phyloP scores from a whole-genome alignment of 2,329 filamentous ascomycete species.

The Raffaelea albimanens region DNA sequence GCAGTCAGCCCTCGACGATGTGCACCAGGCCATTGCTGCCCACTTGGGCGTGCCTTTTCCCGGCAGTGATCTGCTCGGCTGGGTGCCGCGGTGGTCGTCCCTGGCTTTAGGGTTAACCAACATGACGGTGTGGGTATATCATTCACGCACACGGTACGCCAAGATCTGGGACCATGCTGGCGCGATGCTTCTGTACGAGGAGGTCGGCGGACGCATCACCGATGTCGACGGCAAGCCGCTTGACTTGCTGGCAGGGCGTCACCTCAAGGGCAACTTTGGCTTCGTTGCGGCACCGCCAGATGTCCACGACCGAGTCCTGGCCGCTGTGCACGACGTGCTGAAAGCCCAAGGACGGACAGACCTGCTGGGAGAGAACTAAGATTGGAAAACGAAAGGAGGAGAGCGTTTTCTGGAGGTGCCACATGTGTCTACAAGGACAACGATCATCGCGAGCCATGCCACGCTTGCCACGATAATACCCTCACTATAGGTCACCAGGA shows the following conservation, averaged over 20 bases:
- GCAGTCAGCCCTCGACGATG: slow-evolving; percentile 37
- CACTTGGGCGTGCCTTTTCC: slow-evolving; percentile 32
- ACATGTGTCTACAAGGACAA: too few relatives aligned
- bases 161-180: slow-evolving; percentile 54
- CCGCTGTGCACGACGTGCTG: slow-evolving; percentile 11
- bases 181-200: slow-evolving; percentile 49
- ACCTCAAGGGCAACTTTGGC: slow-evolving; percentile 41
- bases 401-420: too few relatives aligned
- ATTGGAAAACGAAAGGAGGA: neutral
- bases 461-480: too few relatives aligned
- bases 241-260: slow-evolving; percentile 38
- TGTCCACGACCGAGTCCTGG: slow-evolving; percentile 34
- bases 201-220: slow-evolving; percentile 45
- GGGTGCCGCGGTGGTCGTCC: slow-evolving; percentile 46
- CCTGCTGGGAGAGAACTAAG: slow-evolving; percentile 4
- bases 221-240: slow-evolving; percentile 43
- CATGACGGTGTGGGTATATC: slow-evolving; percentile 48
- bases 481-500: too few relatives aligned
- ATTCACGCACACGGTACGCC: slow-evolving; percentile 32
- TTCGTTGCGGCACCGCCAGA: slow-evolving; percentile 42
- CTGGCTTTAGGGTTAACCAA: slow-evolving; percentile 44
- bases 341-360: slow-evolving; percentile 9
- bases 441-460: too few relatives aligned
- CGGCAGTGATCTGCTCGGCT: slow-evolving; percentile 43
- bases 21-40: slow-evolving; percentile 34